Percentiles rank a stretch among this genome's conserved stretches.
Conservation (phyloP, 208 protist genomes). For the Strigomonas galati region DNA sequence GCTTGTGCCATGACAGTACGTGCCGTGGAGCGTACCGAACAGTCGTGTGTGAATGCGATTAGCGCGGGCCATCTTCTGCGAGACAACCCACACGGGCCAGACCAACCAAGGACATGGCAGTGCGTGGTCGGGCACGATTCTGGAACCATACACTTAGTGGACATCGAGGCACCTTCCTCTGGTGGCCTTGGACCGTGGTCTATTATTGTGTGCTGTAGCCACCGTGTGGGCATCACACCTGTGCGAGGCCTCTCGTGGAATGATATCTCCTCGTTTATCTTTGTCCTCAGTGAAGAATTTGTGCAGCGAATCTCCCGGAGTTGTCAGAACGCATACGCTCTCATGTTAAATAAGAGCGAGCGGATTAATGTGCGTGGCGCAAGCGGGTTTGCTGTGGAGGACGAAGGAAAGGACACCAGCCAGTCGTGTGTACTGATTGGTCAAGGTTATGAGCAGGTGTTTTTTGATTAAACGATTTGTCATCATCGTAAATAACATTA, state of each 20-base stretch:
- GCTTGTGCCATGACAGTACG: neutral
- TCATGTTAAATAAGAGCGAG: constrained; percentile 11
- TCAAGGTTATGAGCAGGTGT: neutral
- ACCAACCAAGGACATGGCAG: constrained; percentile 11
- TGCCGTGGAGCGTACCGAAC: constrained; percentile 19
- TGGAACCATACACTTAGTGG: constrained; percentile 31
- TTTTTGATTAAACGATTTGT: too few species aligned
- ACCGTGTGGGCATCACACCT: neutral
- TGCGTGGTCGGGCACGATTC: constrained; percentile 40
- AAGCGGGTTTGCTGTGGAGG: constrained; percentile 41
- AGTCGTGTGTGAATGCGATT: constrained; percentile 54
- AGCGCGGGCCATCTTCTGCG: constrained; percentile 17
- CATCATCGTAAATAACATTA: too few species aligned
- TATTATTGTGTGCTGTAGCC: constrained; percentile 14
- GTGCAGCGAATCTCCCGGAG: neutral
- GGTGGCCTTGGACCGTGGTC: neutral
- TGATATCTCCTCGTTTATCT: neutral
- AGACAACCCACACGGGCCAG: too few species aligned
- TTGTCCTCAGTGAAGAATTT: constrained; percentile 4
- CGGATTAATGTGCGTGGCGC: constrained; percentile 62
- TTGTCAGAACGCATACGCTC: neutral
- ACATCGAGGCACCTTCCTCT: neutral
- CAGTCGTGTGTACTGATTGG: neutral
- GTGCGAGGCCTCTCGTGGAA: neutral
- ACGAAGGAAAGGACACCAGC: neutral